Base-by-base conservation (phyloP, 2,329 filamentous ascomycete genomes). In the Lizonia empirigonia region DNA sequence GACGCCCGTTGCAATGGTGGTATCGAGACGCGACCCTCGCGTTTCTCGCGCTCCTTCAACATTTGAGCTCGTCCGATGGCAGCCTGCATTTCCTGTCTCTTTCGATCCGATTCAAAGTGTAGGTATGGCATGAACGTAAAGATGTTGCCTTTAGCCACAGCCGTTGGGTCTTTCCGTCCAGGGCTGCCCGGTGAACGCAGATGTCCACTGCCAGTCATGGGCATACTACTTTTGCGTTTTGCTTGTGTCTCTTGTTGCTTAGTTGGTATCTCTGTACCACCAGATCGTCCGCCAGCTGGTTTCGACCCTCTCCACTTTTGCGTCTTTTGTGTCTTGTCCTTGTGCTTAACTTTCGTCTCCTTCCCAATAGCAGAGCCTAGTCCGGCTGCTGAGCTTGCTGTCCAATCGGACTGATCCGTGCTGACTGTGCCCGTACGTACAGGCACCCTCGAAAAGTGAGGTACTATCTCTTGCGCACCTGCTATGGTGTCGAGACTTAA, bases 81-180 rank as follows among this genome's bases (percentile, higher is more conserved):
- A 15, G 78, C 72, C 45, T 81, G 80, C 84, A 87, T 85, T 58
- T 79, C 78, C 42, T 75, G 73, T 8, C 82, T 75, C 13, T 78
- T 73, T 38, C 78, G 73, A 37, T 85, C 77, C 0, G 83, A 85
- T 61, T 87, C 85, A 41, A 85, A 87, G 62, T 87, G 84, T 3
- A 87, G 70, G 59, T 85, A 87, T 0, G 85, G 85, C 82, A 87
- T 85, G 71, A 85, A 80, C 53, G 78, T 56, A 65, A 72, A 69
- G 50, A 78, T 58, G 61, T 76, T 71, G 41, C 65, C 56, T 54
- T 71, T 64, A 22, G 69, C 53, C 41, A 65, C 49, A 48, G 70
- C 19, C 47, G 63, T 65, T 3, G 65, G 68, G 29, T 71, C 68
- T 44, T 66, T 68, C 5, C 69, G 58, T n/a, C 70, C 69, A 7